Percentiles rank a stretch among this genome's conserved stretches.
These are phyloP conservation scores for Tremella fuciformis DNA, from an alignment of 768 basidiomycete genomes.

Conservation along the genomic window DNA sequence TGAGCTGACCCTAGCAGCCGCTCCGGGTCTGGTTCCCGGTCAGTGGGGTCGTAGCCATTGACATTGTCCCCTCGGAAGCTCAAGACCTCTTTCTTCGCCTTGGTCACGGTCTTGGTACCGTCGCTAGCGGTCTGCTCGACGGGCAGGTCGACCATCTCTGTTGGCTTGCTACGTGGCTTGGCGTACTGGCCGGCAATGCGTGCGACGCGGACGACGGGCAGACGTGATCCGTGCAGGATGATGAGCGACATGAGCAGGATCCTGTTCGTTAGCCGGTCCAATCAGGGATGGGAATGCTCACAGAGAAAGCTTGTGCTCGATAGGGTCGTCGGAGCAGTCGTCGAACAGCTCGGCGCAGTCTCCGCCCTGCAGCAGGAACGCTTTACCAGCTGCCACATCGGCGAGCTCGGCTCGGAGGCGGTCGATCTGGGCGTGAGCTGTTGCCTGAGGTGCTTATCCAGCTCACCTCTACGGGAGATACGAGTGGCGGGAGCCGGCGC, in stretches of 20 bases:
- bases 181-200: slow-evolving; percentile 96
- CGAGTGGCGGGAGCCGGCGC: slow-evolving; percentile 75
- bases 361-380: slow-evolving; percentile 92
- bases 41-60: slow-evolving; percentile 70
- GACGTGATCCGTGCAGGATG: slow-evolving; percentile 84
- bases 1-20: slow-evolving; percentile 68
- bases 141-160: slow-evolving; percentile 61
- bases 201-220: slow-evolving; percentile 71
- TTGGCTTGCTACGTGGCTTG: slow-evolving; percentile 81
- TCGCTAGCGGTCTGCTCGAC: slow-evolving; percentile 17
- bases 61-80: slow-evolving; percentile 98
- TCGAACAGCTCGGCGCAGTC: slow-evolving; percentile 97
- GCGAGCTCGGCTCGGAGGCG: slow-evolving; percentile 69
- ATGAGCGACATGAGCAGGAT: slow-evolving; percentile 94
- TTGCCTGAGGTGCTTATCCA: not conserved
- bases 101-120: slow-evolving; percentile 9
- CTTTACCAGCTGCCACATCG: slow-evolving; percentile 78
- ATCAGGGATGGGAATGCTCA: slow-evolving; percentile 15
- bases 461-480: slow-evolving; percentile 84
- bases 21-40: slow-evolving; percentile 85
- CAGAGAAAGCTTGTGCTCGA: slow-evolving; percentile 53
- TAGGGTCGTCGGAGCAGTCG: slow-evolving; percentile 68
- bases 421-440: slow-evolving; percentile 39
- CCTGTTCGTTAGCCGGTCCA: slow-evolving; percentile 11
- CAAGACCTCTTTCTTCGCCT: slow-evolving; percentile 60